Evolutionary conservation across 2,329 filamentous ascomycete species (phyloP).

Genomic region (Colletotrichum spinosum): DNA sequence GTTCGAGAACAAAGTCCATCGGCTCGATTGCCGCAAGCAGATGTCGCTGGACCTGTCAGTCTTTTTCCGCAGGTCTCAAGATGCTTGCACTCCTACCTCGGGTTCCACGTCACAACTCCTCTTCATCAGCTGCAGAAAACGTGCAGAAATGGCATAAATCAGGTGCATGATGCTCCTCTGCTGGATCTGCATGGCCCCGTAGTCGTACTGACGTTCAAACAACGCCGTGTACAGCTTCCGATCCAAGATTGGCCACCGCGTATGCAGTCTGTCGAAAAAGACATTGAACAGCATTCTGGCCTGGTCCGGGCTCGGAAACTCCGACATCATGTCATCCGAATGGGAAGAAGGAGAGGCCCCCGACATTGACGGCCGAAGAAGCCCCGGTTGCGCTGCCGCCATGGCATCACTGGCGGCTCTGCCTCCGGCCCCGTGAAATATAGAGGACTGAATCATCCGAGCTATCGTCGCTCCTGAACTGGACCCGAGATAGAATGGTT

Average conservation of each 20-base stretch:
- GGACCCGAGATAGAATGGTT: constrained; percentile 43
- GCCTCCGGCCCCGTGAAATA: constrained; percentile 39
- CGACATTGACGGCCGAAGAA: constrained; percentile 14
- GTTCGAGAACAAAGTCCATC: constrained; percentile 48
- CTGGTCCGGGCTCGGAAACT: constrained; percentile 37
- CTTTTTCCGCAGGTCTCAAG: fast-evolving
- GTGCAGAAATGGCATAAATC: constrained; percentile 42
- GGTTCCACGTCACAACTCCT: constrained; percentile 42
- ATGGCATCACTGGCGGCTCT: constrained; percentile 20
- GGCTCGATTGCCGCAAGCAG: constrained; percentile 45
- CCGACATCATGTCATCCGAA: constrained; percentile 27
- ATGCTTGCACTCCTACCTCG: constrained; percentile 13
- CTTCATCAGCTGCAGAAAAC: constrained; percentile 42
- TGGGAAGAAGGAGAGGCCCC: constrained; percentile 12
- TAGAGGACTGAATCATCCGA: constrained; percentile 42
- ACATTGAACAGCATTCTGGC: constrained; percentile 41
- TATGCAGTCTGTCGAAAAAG: constrained; percentile 44
- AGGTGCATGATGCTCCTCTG: constrained; percentile 43
- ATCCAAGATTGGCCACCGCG: constrained; percentile 43
- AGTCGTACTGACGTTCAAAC: constrained; percentile 39
- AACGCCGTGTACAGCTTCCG: constrained; percentile 38
- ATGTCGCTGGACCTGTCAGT: constrained; percentile 39
- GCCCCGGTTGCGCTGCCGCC: neutral
- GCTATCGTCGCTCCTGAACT: constrained; percentile 44
- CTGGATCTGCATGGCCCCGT: constrained; percentile 38